Conservation (phyloP, 2,329 filamentous ascomycete species). For the Thyridium curvatum region DNA sequence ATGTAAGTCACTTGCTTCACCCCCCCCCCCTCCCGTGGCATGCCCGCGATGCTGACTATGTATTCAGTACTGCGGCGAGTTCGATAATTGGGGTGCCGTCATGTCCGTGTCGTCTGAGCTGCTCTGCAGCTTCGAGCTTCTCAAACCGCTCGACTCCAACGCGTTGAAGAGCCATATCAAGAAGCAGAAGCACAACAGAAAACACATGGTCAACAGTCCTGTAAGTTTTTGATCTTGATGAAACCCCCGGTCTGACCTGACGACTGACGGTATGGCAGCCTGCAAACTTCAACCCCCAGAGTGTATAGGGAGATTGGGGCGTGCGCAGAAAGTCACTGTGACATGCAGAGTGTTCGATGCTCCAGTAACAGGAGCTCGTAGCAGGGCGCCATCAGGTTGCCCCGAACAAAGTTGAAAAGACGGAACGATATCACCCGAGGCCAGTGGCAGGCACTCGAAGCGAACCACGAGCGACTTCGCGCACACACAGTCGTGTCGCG, state of each 20-base stretch:
- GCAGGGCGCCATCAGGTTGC: no score
- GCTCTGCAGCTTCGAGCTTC: slow-evolving; percentile 91
- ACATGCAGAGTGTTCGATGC: not conserved
- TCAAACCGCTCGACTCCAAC: slow-evolving; percentile 93
- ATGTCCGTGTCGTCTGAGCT: slow-evolving; percentile 96
- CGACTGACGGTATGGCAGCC: slow-evolving; percentile 29
- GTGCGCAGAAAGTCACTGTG: slow-evolving; percentile 1
- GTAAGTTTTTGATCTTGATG: slow-evolving; percentile 50
- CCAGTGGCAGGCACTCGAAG: no score
- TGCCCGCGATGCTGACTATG: slow-evolving; percentile 12
- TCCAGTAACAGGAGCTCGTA: no score
- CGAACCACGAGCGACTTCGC: no score
- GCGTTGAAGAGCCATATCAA: slow-evolving; percentile 98
- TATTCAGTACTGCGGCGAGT: slow-evolving; percentile 87
- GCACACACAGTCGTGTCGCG: no score
- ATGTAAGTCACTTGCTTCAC: slow-evolving; percentile 54
- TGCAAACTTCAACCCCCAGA: slow-evolving; percentile 50
- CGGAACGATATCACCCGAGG: no score
- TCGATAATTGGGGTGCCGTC: slow-evolving; percentile 97
- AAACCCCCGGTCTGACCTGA: slow-evolving; percentile 6
- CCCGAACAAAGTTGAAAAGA: no score
- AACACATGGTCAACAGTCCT: slow-evolving; percentile 93
- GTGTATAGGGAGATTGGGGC: slow-evolving; percentile 29
- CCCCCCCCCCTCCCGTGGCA: not conserved
- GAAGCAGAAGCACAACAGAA: slow-evolving; percentile 89